Conservation (phyloP, 768 basidiomycete genomes). For the Tricholomella constricta region DNA sequence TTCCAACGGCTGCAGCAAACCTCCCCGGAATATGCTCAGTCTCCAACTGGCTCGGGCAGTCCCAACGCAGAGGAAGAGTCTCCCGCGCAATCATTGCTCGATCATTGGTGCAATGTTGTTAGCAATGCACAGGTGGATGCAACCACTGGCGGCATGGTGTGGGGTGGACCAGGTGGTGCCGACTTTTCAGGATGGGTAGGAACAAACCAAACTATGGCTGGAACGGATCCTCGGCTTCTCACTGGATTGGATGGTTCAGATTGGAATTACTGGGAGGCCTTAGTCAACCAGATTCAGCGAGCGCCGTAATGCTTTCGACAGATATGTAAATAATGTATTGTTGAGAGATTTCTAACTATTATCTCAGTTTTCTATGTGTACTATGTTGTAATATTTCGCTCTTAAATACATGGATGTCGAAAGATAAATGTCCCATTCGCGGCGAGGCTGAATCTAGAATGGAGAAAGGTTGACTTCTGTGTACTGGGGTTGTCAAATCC, state of each 20-base stretch:
- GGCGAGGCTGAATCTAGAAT: too few species aligned
- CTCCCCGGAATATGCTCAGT: conserved; percentile 48
- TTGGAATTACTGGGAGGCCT: conserved; percentile 80
- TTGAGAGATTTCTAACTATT: not conserved
- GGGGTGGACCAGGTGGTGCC: conserved; percentile 58
- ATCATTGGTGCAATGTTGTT: conserved; percentile 85
- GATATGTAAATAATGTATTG: conserved; percentile 4
- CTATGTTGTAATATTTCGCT: not conserved
- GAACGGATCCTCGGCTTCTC: conserved; percentile 46
- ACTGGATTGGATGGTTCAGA: conserved; percentile 63
- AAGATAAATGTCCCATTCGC: too few species aligned
- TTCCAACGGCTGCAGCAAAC: conserved; percentile 64
- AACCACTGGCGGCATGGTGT: conserved; percentile 51
- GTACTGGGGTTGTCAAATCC: too few species aligned
- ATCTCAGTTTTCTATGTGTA: not conserved
- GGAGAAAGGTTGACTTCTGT: too few species aligned
- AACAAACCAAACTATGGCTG: conserved; percentile 39
- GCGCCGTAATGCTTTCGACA: conserved; percentile 28
- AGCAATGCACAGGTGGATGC: conserved; percentile 64
- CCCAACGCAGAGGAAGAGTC: conserved; percentile 75
- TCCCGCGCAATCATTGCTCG: conserved; percentile 74
- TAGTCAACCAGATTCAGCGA: conserved; percentile 64
- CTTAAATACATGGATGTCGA: too few species aligned
- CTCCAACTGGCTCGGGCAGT: conserved; percentile 69
- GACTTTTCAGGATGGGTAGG: conserved; percentile 65